Base-by-base conservation (phyloP, 2,329 filamentous ascomycete species). In the Ascochyta lentis region DNA sequence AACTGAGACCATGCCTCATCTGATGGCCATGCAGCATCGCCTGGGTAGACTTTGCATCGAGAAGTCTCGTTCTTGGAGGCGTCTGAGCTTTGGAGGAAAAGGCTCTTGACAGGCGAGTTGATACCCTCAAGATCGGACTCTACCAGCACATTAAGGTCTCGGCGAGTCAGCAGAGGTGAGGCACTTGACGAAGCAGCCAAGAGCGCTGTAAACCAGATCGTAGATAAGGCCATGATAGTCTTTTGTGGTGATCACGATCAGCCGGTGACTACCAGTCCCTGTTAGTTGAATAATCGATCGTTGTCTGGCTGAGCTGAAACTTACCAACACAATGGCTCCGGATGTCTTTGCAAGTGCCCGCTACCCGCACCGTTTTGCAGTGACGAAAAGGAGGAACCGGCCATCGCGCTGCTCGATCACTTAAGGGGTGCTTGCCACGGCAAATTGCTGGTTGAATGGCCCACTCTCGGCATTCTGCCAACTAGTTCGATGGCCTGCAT, bases 41-140 rank as follows among this genome's bases (percentile, higher is more conserved):
- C 77, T 1, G 81, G 82, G 41, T 78, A 80, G 2, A 80, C 74
- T 67, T 83, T 84, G 71, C 82, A 84, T 57, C 67, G 54, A 10
- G 67, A 67, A 9, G 62, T 61, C 22, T 54, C 56, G 26, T 56
- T 60, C n/a, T 48, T 58, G 19, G 63, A 53, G 3, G 57, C 34
- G 15, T 50, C 46, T 19, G 59, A 58, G 22, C 46, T 54, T 3
- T 67, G 60, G 10, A 58, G 48, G 19, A 72, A 71, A 4, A 73
- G 62, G 4, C 54, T 47, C 41, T 57, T 64, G 42, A 73, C 39
- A 2, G 58, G 45, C 22, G 63, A 49, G 29, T 55, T 27, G 24
- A 71, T 55, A 22, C 50, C 59, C 41, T 66, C 50, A 13, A 73
- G 60, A 24, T 67, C 61, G 15, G 65, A 49, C 12, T 69, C 59